Percentiles rank a stretch among this genome's conserved stretches.
Conservation (phyloP, 1,284 basidiomycete genomes). For the Puccinia sorghi region DNA sequence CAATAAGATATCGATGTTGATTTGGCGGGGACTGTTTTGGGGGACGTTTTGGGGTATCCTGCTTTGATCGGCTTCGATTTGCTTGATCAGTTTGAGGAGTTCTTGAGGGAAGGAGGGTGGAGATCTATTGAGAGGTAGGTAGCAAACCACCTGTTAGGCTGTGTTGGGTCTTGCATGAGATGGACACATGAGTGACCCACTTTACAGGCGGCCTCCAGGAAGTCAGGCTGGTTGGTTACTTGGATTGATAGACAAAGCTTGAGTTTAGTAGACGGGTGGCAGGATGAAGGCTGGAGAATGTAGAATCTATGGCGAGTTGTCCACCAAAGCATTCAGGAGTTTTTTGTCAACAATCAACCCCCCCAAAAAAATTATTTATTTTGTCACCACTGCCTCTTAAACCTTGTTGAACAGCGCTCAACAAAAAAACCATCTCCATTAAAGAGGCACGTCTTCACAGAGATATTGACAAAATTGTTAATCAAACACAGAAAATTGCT, state of each 20-base stretch:
- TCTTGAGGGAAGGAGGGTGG: slow-evolving; percentile 70
- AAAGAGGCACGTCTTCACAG: too few species aligned
- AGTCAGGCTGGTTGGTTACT: slow-evolving; percentile 79
- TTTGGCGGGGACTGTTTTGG: slow-evolving; percentile 81
- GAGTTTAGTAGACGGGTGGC: slow-evolving; percentile 69
- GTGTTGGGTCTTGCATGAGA: not conserved
- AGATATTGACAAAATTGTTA: too few species aligned
- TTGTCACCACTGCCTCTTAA: too few species aligned
- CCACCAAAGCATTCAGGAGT: too few species aligned
- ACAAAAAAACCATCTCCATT: too few species aligned
- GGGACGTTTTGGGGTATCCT: slow-evolving; percentile 69
- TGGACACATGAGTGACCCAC: slow-evolving; percentile 62
- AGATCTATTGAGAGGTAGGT: slow-evolving; percentile 64
- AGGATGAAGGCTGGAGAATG: slow-evolving; percentile 46
- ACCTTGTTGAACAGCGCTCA: too few species aligned
- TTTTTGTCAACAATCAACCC: too few species aligned
- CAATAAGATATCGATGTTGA: slow-evolving; percentile 87
- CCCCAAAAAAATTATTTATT: too few species aligned
- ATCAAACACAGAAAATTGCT: too few species aligned
- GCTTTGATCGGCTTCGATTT: slow-evolving; percentile 74
- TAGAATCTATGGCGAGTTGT: too few species aligned
- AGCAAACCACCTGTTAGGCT: not conserved
- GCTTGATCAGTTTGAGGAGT: slow-evolving; percentile 72
- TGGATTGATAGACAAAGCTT: slow-evolving; percentile 89
- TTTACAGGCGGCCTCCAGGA: slow-evolving; percentile 86